Base-by-base conservation (phyloP, 2,329 filamentous ascomycete species). In the Alternaria triticina region DNA sequence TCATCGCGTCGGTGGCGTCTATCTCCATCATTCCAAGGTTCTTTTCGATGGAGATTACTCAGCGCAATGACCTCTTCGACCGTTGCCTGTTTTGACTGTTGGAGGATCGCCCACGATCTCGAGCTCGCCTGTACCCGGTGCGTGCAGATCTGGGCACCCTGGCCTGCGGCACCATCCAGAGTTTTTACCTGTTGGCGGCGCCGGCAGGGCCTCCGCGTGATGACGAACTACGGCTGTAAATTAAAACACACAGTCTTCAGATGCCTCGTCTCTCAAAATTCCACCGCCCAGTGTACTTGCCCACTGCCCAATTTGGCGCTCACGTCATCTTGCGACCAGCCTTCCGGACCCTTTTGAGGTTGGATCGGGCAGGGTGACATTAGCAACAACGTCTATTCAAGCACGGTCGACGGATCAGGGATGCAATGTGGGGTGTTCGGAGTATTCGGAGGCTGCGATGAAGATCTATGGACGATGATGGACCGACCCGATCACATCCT, bases 81-180 rank as follows among this genome's bases (percentile, higher is more conserved):
- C 36, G 52, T 50, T 45, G 33, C 36, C 51, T 50, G 40, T 56
- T 33, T 13, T 44, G 22, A 22, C 25, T 5, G 46, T 51, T 30
- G 30, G 51, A 54, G 44, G 60, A 63, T 63, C 30, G 52, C 28
- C 51, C 17, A 54, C 59, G 27, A 50, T 30, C 59, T 57, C 52
- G 44, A 49, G 33, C 25, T 52, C 63, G 56, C 59, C 40, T 50
- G 33, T 56, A 54, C 55, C 59, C 55, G 50, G 49, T n/a, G 25
- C 30, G 33, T 54, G 59, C 44, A 56, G 51, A 61, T 55, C 54
- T 46, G 43, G 54, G 54, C 43, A 56, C 27, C 54, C 54, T 47
- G 45, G 43, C 25, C 17, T 23, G 33, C 20, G 54, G 28, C 27
- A 28, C 28, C 43, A 56, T 27, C 54, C 54, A 56, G 23, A 45